Conservation (phyloP, 164 flowering plant genomes). For the Umbellularia californica region DNA sequence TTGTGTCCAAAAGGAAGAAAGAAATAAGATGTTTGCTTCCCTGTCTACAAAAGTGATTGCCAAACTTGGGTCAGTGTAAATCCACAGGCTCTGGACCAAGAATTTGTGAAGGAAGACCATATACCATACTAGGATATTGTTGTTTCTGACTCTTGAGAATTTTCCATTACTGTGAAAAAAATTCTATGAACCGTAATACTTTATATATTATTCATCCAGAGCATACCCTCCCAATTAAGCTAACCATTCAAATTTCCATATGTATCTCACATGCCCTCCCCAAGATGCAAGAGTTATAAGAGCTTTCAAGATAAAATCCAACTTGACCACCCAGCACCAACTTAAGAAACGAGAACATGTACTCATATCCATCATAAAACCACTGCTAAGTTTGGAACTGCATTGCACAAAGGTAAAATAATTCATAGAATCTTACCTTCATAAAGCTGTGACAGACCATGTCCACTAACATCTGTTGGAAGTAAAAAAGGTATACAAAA, state of each 20-base stretch:
- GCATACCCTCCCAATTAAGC: too few species aligned
- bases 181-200: too few species aligned
- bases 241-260: not conserved
- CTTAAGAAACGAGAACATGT: not conserved
- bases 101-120: too few species aligned
- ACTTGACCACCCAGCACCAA: not conserved
- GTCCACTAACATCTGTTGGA: not conserved
- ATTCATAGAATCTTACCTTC: not conserved
- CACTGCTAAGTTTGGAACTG: not conserved
- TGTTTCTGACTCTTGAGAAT: too few species aligned
- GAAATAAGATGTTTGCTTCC: too few species aligned
- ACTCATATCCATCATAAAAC: not conserved
- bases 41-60: too few species aligned
- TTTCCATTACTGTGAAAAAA: too few species aligned
- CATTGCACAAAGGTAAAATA: not conserved
- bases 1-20: too few species aligned
- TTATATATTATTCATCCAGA: too few species aligned
- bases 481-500: not conserved
- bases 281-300: not conserved
- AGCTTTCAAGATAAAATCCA: not conserved
- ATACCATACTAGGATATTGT: too few species aligned
- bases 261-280: not conserved
- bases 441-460: not conserved
- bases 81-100: too few species aligned
- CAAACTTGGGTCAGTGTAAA: too few species aligned